Conservation (phyloP, 108 stramenopile species). For the Fragilariopsis cylindrus region DNA sequence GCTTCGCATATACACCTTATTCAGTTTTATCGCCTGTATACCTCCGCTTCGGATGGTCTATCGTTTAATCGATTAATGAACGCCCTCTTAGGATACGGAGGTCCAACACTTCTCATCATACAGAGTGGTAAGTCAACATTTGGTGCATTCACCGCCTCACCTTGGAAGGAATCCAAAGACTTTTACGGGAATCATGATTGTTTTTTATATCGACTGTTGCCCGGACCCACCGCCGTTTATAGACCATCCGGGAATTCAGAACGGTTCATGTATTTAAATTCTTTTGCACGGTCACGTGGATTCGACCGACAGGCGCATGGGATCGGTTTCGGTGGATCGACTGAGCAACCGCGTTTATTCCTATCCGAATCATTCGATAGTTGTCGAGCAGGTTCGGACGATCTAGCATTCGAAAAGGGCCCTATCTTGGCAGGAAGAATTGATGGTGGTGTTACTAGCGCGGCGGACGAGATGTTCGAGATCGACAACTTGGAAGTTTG, state of each 20-base stretch:
- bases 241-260: slow-evolving; percentile 64
- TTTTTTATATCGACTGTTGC: slow-evolving; percentile 56
- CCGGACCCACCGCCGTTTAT: slow-evolving; percentile 54
- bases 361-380: slow-evolving; percentile 72
- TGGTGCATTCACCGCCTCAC: slow-evolving; percentile 68
- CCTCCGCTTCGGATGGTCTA: slow-evolving; percentile 75
- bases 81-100: slow-evolving; percentile 74
- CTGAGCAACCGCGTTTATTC: slow-evolving; percentile 65
- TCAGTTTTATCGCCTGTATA: slow-evolving; percentile 75
- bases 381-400: slow-evolving; percentile 55
- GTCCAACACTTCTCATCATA: slow-evolving; percentile 76
- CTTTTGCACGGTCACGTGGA: slow-evolving; percentile 63
- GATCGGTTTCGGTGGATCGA: slow-evolving; percentile 85
- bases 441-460: slow-evolving; percentile 7
- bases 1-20: no score
- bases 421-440: slow-evolving; percentile 34
- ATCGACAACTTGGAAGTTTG: slow-evolving; percentile 77
- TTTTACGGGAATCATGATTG: slow-evolving; percentile 85
- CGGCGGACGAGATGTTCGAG: slow-evolving; percentile 40
- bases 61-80: slow-evolving; percentile 80
- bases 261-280: slow-evolving; percentile 77
- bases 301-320: slow-evolving; percentile 83
- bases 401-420: slow-evolving; percentile 78
- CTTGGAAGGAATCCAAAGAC: slow-evolving; percentile 77
- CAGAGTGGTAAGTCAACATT: slow-evolving; percentile 43